Base-by-base conservation (phyloP, 2,329 filamentous ascomycete genomes). In the Trichoderma simmonsii region DNA sequence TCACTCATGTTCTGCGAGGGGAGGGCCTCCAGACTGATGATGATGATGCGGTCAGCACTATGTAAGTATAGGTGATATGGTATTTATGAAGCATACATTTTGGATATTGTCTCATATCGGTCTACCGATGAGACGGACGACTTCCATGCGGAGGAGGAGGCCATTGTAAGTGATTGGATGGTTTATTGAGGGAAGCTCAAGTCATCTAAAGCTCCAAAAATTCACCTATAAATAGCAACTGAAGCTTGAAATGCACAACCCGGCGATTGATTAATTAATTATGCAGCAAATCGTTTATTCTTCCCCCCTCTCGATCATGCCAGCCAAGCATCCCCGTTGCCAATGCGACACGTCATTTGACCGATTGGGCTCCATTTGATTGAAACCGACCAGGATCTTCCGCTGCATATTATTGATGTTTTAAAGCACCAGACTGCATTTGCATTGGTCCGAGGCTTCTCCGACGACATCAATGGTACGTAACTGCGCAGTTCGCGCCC, bases 41-140 rank as follows among this genome's bases (percentile, higher is more conserved):
- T 24, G 24, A 34, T 60, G 70, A 39, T 7, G 54, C 3, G 26
- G n/a, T 24, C 26, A 51, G 62, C 28, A 24, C 0, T 11, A n/a
- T 48, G 24, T 24, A 24, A 24, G 24, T 24, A 24, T 24, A 24
- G 3, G 24, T 24, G 24, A 24, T 24, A 24, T 24, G 24, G 24
- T 24, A 24, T 24, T 39, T 39, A 39, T 18, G 36, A 7, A 39
- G 14, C 15, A 3, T 76, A 81, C 81, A 83, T 79, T 72, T 83
- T 86, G 75, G 91, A 85, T 65, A 93, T 89, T 72, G 85, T 87
- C 70, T 87, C 86, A 79, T 91, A 89, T 71, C 91, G 85, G 68
- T 90, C 87, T 14, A 87, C 84, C 43, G 89, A 89, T 11, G 86
- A 85, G 72, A 92, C 79, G 3, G 81, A 80, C 26, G 78, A 78